phyloP scores from a whole-genome alignment of 306 rosid species.

The Quillaja saponaria region DNA sequence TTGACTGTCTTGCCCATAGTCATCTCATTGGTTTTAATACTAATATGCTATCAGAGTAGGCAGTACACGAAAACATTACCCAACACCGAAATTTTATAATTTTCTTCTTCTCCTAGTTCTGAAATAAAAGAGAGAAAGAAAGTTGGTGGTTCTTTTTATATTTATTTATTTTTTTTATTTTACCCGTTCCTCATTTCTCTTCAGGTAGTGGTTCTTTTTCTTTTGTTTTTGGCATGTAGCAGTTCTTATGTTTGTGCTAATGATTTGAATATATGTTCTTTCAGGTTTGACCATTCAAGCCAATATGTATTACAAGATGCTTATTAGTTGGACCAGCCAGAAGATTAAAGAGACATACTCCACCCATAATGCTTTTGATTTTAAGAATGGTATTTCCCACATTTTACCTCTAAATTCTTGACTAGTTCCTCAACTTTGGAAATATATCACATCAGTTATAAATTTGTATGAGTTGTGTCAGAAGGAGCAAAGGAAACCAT shows the following conservation, averaged over 20 bases:
- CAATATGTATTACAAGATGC: constrained; percentile 86
- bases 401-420: constrained; percentile 15
- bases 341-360: constrained; percentile 76
- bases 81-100: too few relatives aligned
- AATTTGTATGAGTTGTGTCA: too few relatives aligned
- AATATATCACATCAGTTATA: background rate
- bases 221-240: too few relatives aligned
- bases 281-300: constrained; percentile 92
- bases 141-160: too few relatives aligned
- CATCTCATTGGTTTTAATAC: too few relatives aligned
- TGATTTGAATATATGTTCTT: constrained; percentile 25
- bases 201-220: constrained; percentile 7
- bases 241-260: constrained; percentile 23
- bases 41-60: too few relatives aligned
- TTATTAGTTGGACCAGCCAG: constrained; percentile 96
- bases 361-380: constrained; percentile 81
- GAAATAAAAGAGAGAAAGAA: too few relatives aligned
- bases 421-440: background rate
- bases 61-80: too few relatives aligned
- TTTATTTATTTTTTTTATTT: too few relatives aligned
- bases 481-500: too few relatives aligned
- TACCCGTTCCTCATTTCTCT: constrained; percentile 14
- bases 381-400: constrained; percentile 59
- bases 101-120: too few relatives aligned
- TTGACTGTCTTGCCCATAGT: too few relatives aligned